Conservation (phyloP, 352 stramenopile genomes). For the Phytophthora meadii region DNA sequence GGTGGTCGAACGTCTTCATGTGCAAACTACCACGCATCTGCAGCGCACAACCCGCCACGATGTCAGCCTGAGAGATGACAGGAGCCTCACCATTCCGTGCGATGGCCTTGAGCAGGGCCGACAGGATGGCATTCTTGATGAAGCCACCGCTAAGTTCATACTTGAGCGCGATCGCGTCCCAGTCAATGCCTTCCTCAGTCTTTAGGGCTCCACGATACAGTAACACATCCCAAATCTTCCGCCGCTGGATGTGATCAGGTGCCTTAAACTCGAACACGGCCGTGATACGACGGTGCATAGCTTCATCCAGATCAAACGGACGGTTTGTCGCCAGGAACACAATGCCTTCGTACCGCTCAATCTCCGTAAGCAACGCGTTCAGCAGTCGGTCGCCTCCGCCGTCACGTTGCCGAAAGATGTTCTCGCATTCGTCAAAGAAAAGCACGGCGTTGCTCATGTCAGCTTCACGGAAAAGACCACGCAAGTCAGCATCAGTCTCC, state of each 20-base stretch:
- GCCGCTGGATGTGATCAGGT: slow-evolving; percentile 83
- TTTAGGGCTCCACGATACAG: slow-evolving; percentile 54
- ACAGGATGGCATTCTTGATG: slow-evolving; percentile 92
- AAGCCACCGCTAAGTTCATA: slow-evolving; percentile 91
- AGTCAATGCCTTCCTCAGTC: slow-evolving; percentile 77
- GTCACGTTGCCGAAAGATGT: slow-evolving; percentile 89
- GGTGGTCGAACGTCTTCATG: slow-evolving; percentile 91
- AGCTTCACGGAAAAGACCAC: slow-evolving; percentile 85
- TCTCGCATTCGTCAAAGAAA: slow-evolving; percentile 92
- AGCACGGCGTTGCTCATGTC: slow-evolving; percentile 91
- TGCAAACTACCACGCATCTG: slow-evolving; percentile 90
- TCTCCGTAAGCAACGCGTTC: slow-evolving; percentile 89
- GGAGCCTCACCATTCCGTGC: slow-evolving; percentile 58
- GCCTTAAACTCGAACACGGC: slow-evolving; percentile 90
- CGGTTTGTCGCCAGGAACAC: slow-evolving; percentile 91
- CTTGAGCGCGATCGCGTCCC: slow-evolving; percentile 84
- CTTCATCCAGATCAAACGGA: slow-evolving; percentile 89
- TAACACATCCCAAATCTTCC: slow-evolving; percentile 87
- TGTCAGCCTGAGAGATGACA: slow-evolving; percentile 79
- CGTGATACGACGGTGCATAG: slow-evolving; percentile 91
- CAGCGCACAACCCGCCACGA: slow-evolving; percentile 80
- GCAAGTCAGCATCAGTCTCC: slow-evolving; percentile 82
- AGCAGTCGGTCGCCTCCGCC: slow-evolving; percentile 77
- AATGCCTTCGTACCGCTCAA: slow-evolving; percentile 89
- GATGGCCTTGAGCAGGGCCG: slow-evolving; percentile 82